These are phyloP conservation scores for Quaeritorhiza haematococci DNA, from an alignment of 371 early-diverging fungal species.

Conservation along the genomic window DNA sequence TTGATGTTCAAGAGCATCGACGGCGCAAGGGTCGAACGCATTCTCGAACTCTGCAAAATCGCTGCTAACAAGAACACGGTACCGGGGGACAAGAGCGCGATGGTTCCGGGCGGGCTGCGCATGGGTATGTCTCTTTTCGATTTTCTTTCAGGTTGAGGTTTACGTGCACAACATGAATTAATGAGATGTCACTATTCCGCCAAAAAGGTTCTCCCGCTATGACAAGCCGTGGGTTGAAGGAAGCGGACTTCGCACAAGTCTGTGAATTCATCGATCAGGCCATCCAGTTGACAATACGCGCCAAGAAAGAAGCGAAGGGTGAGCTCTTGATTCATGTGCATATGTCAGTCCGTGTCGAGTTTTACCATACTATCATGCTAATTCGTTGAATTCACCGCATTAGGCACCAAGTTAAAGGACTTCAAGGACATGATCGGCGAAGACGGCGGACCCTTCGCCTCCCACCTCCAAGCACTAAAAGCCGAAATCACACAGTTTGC, in stretches of 20 bases:
- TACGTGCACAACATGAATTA: background rate
- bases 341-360: too few relatives aligned
- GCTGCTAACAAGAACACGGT: constrained; percentile 99
- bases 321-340: too few relatives aligned
- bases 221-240: constrained; percentile 91
- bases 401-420: constrained; percentile 63
- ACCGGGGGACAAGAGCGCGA: constrained; percentile 91
- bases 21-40: constrained; percentile 91
- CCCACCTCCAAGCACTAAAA: constrained; percentile 49
- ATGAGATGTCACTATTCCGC: background rate
- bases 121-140: constrained; percentile 31
- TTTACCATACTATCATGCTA: background rate
- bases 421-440: constrained; percentile 65
- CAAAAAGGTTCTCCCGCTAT: constrained; percentile 82
- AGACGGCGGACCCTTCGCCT: constrained; percentile 42
- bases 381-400: background rate
- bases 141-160: background rate
- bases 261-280: constrained; percentile 76
- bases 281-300: constrained; percentile 29
- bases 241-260: constrained; percentile 80
- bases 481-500: constrained; percentile 64
- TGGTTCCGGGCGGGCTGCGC: constrained; percentile 94
- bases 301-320: constrained; percentile 26
- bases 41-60: constrained; percentile 91
- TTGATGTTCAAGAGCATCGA: constrained; percentile 58